Evolutionary conservation across 495 filamentous ascomycete genomes (phyloP).

Genomic region (Hypoxylon fragiforme): DNA sequence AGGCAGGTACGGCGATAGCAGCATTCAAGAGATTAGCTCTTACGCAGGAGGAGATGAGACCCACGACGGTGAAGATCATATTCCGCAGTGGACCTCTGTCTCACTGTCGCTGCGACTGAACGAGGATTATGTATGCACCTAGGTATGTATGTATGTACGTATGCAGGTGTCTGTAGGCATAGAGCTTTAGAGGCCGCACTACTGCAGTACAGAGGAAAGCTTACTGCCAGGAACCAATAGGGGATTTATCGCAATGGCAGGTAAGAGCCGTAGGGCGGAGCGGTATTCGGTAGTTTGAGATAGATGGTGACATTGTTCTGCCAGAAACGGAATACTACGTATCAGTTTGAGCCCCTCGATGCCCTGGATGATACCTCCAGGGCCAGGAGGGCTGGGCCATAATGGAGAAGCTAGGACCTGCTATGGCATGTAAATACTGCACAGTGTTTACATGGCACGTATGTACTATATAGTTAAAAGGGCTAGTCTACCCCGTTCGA

Average conservation of each 20-base stretch:
- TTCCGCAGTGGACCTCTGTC: slow-evolving; percentile 3
- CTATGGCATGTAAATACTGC: too few species aligned
- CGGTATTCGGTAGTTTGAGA: slow-evolving; percentile 23
- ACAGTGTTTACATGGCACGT: too few species aligned
- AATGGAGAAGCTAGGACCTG: too few species aligned
- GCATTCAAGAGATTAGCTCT: slow-evolving; percentile 9
- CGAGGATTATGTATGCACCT: neutral
- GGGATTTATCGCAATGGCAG: slow-evolving; percentile 10
- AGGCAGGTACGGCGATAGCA: neutral
- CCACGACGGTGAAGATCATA: slow-evolving; percentile 21
- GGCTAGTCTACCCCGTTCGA: neutral
- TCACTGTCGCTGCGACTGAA: neutral
- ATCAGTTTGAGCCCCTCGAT: too few species aligned
- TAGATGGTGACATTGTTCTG: slow-evolving; percentile 17
- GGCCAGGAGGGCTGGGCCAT: too few species aligned
- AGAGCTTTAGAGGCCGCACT: slow-evolving; percentile 4
- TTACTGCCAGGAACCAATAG: slow-evolving; percentile 5
- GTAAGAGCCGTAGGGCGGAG: slow-evolving; percentile 5
- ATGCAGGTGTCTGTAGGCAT: too few species aligned
- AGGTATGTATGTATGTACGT: neutral
- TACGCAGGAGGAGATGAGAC: slow-evolving; percentile 7
- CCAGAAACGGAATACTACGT: neutral
- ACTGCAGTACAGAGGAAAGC: slow-evolving; percentile 7
- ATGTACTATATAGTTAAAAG: neutral
- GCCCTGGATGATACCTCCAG: neutral